Conservation (phyloP, 83 land plant genomes). For the Thuja plicata region DNA sequence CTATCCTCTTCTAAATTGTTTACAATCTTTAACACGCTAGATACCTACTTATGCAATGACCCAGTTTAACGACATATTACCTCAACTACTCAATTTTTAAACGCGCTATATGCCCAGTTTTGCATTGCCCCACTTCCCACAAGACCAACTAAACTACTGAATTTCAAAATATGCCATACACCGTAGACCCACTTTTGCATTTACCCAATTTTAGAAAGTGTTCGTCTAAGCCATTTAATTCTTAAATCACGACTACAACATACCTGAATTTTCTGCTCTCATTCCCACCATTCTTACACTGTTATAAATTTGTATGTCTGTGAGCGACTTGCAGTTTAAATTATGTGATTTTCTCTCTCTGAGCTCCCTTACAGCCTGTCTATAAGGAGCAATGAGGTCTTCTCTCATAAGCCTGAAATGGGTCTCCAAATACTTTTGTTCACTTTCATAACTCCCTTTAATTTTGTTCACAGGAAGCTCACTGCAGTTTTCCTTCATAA, state of each 20-base stretch:
- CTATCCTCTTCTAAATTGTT: neutral
- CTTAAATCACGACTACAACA: neutral
- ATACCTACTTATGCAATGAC: neutral
- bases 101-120: neutral
- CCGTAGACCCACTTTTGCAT: neutral
- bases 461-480: slow-evolving; percentile 23
- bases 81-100: neutral
- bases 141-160: neutral
- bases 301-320: slow-evolving; percentile 17
- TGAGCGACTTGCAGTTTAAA: neutral
- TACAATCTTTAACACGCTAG: neutral
- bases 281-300: slow-evolving; percentile 14
- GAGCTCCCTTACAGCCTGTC: slow-evolving; percentile 15
- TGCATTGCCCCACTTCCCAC: neutral
- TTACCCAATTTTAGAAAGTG: neutral
- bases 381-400: slow-evolving; percentile 11
- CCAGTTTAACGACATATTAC: neutral
- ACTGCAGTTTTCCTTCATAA: neutral
- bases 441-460: slow-evolving; percentile 2
- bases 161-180: neutral
- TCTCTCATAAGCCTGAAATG: slow-evolving; percentile 25
- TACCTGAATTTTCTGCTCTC: slow-evolving; percentile 21
- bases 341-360: neutral
- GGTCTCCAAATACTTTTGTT: slow-evolving; percentile 18
- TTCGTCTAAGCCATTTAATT: neutral